Evolutionary conservation across 106 monocot genomes (phyloP), one percentile per base, ranked within the genome.

Genomic region (Dendrobium catenatum): DNA sequence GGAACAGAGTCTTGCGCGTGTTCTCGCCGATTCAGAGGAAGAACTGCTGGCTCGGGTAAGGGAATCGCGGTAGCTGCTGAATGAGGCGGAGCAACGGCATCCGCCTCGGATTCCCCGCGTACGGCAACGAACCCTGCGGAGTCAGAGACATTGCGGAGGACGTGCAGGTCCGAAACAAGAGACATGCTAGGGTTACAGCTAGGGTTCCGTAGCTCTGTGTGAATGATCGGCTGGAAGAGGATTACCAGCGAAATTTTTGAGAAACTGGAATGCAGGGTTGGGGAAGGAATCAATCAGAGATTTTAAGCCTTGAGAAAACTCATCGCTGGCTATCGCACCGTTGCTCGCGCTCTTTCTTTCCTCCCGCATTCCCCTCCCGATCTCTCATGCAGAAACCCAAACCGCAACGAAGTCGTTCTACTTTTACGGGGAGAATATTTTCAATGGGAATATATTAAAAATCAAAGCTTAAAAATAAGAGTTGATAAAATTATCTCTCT

Each of bases 181-280:
- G n/a, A 44, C 74, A 75, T 43, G 41, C 13, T 11, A 13, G 24
- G 74, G 22, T 15, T 44, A 20, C 73, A 68, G 27, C 20, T 68
- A 26, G 27, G 67, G 73, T 37, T 41, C 16, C 9, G 33, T 11
- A 6, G 2, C 42, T 6, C 5, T 44, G 42, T 15, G 70, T 70
- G 16, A 42, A 73, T 42, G 73, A 73, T 73, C 42, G 74, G 74
- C n/a, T 2, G 74, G 74, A 74, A 42, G 42, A 74, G 7, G 74
- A 42, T 44, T 13, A 20, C 6, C 43, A 6, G 43, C 44, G 42
- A 74, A 74, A 43, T n/a, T 8, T 9, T 15, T n/a, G 17, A 19
- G 73, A 73, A 13, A 40, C 5, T 17, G 33, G 19, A 43, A 74
- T 74, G 5, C 42, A 44, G 3, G 44, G 13, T 70, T 27, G 20